Evolutionary conservation across 2,329 filamentous ascomycete genomes (phyloP).

Genomic region (Fusarium sp.): DNA sequence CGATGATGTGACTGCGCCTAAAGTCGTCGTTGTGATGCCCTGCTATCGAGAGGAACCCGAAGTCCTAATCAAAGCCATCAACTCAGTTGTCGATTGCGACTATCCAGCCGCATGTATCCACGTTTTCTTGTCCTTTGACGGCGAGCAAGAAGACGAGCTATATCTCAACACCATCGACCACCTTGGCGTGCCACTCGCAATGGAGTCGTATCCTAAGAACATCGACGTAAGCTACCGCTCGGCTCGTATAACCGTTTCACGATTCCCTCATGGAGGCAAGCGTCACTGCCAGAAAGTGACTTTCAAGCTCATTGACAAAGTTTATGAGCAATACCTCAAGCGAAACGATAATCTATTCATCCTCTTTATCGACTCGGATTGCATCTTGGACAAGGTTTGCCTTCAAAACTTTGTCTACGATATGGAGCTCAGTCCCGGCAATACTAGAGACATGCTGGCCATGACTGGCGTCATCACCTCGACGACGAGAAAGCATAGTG

Average conservation of each 20-base stretch:
- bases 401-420: slow-evolving; percentile 98
- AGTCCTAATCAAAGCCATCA: slow-evolving; percentile 84
- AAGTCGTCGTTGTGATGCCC: slow-evolving; percentile 96
- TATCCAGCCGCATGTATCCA: slow-evolving; percentile 94
- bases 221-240: slow-evolving; percentile 89
- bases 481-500: slow-evolving; percentile 86
- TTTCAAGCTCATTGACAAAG: slow-evolving; percentile 91
- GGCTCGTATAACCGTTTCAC: slow-evolving; percentile 88
- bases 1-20: slow-evolving; percentile 87
- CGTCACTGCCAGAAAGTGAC: slow-evolving; percentile 93
- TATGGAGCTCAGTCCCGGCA: slow-evolving; percentile 96
- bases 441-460: slow-evolving; percentile 90
- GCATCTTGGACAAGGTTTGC: slow-evolving; percentile 90
- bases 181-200: slow-evolving; percentile 81
- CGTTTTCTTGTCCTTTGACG: slow-evolving; percentile 95
- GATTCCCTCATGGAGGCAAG: slow-evolving; percentile 94
- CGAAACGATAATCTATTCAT: slow-evolving; percentile 93
- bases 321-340: slow-evolving; percentile 88
- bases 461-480: slow-evolving; percentile 99
- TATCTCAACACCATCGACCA: slow-evolving; percentile 88
- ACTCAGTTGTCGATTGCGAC: slow-evolving; percentile 93
- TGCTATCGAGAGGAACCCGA: slow-evolving; percentile 93
- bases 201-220: slow-evolving; percentile 85
- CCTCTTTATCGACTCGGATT: slow-evolving; percentile 97
- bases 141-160: slow-evolving; percentile 87